These are phyloP conservation scores for Trametes cubensis DNA, from an alignment of 768 basidiomycete genomes.

Conservation along the genomic window DNA sequence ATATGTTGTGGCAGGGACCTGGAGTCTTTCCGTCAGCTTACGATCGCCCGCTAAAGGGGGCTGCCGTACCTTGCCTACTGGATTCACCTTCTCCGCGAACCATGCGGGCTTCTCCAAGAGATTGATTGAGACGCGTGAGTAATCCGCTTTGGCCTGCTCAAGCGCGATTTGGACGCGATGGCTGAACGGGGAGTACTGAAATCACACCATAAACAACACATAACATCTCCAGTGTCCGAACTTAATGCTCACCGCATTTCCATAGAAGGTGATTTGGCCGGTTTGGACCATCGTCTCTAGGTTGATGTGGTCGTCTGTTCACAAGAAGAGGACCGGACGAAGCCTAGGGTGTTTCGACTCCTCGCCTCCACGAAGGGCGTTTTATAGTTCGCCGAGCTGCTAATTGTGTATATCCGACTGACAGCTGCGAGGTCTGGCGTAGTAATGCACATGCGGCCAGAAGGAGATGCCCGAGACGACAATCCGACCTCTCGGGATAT, in stretches of 20 bases:
- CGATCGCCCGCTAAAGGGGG: too few relatives aligned
- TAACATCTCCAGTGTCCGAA: neutral
- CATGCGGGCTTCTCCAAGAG: slow-evolving; percentile 66
- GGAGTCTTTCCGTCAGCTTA: neutral
- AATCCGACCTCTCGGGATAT: too few relatives aligned
- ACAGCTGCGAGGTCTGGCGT: too few relatives aligned
- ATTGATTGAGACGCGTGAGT: slow-evolving; percentile 56
- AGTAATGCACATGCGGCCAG: too few relatives aligned
- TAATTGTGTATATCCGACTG: too few relatives aligned
- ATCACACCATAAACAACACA: neutral
- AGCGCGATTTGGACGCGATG: slow-evolving; percentile 56
- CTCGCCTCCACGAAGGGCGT: too few relatives aligned
- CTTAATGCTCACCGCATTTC: neutral
- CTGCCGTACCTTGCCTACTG: slow-evolving; percentile 58
- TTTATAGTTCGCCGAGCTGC: too few relatives aligned
- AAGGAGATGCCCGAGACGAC: too few relatives aligned
- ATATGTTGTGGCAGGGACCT: slow-evolving; percentile 62
- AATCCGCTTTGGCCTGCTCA: slow-evolving; percentile 52
- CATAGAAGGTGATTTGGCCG: slow-evolving; percentile 18
- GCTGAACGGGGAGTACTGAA: slow-evolving; percentile 11
- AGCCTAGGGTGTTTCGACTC: too few relatives aligned
- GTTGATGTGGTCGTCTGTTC: too few relatives aligned
- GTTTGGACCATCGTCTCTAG: neutral
- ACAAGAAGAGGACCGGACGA: too few relatives aligned
- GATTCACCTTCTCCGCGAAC: slow-evolving; percentile 67